Base-by-base conservation (phyloP, 202 grass and related monocot species). In the Hordeum pubiflorum region DNA sequence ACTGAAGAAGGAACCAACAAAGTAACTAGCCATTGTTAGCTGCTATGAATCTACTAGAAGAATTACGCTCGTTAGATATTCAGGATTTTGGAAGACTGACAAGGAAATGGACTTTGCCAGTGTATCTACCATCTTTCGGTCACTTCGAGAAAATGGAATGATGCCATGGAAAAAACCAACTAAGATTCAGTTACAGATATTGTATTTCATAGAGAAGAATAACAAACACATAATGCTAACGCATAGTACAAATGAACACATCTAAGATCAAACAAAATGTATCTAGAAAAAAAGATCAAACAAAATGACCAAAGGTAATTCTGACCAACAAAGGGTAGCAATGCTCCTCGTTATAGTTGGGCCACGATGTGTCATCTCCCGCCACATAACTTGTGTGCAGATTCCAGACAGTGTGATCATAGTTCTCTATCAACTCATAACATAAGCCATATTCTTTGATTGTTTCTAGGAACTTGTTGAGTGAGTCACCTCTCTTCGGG, bases 321-420 rank as follows among this genome's bases (percentile, higher is more conserved):
- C 84, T 95, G 78, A 93, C 46, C 56, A 98, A 79, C 39, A 95
- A 78, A 91, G 96, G 90, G 63, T 95, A 95, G 85, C 84, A 95
- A 46, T 93, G 92, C 72, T 93, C 86, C 52, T 79, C 41, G 34
- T 91, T 85, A 83, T 98, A 98, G 83, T 89, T 94, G 29, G 90
- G 86, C 95, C 92, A 98, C 33, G 86, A 84, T 59, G 20, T 79
- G 76, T 91, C 77, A n/a, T 88, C 86, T 48, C 80, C 91, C 3
- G 67, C 44, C 13, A 82, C 43, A 48, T 91, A 88, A 29, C 87
- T 93, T 58, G 85, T 88, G 83, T 95, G 88, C 83, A 91, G 75
- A 81, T 75, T 87, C 90, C 88, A 95, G 54, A 98, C 74, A 40
- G 72, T 76, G 55, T 66, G 72, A 77, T 98, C 92, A 65, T 98